These are phyloP conservation scores for Trifolium fragiferum DNA, from an alignment of 306 rosid genomes.

Conservation along the genomic window DNA sequence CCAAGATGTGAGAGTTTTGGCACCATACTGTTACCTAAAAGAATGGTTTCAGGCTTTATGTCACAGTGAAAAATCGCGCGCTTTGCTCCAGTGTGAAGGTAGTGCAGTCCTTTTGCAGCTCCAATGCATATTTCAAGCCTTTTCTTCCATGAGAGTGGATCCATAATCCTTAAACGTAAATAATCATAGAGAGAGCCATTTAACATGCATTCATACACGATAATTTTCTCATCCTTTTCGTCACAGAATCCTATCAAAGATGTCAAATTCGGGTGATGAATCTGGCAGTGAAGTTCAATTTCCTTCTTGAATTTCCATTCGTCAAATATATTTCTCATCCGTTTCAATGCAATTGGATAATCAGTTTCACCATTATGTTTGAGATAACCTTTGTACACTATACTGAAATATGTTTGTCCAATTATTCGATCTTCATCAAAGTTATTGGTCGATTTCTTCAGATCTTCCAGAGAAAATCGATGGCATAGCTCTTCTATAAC, in stretches of 20 bases:
- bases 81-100: constrained; percentile 44
- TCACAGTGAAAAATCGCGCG: constrained; percentile 13
- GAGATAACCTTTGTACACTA: constrained; percentile 27
- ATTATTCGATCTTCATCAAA: neutral
- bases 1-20: constrained; percentile 27
- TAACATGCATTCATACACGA: constrained; percentile 35
- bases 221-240: constrained; percentile 21
- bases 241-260: constrained; percentile 37
- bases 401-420: accelerated
- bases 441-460: constrained; percentile 39
- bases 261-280: constrained; percentile 36
- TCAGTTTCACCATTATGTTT: neutral
- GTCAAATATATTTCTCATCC: neutral
- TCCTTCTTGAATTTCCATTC: constrained; percentile 20
- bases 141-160: constrained; percentile 37
- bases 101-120: constrained; percentile 42
- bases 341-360: constrained; percentile 7
- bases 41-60: neutral
- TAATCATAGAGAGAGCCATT: constrained; percentile 19
- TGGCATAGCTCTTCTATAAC: constrained; percentile 35
- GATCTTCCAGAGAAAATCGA: constrained; percentile 30
- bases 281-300: constrained; percentile 33
- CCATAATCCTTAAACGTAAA: neutral
- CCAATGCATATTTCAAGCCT: constrained; percentile 44
- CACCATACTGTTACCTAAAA: constrained; percentile 28